phyloP scores from a whole-genome alignment of 805 yeast species.

The Cyberlindnera bimundalis region DNA sequence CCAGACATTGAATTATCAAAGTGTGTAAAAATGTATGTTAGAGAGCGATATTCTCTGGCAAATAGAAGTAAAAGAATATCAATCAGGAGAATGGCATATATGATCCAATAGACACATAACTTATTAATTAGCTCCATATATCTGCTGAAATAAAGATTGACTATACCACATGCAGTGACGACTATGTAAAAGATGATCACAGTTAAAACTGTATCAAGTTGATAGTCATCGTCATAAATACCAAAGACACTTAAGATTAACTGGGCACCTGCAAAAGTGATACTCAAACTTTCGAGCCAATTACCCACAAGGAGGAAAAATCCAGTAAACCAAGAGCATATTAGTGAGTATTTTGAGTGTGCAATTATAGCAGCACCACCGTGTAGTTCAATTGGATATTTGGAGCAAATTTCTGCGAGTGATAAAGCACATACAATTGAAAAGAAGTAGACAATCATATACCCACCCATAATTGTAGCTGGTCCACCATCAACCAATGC shows the following conservation, averaged over 20 bases:
- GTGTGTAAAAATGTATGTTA: conserved; percentile 55
- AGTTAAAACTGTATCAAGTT: conserved; percentile 53
- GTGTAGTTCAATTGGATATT: conserved; percentile 74
- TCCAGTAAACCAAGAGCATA: conserved; percentile 74
- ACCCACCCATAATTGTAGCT: conserved; percentile 72
- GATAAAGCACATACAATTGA: conserved; percentile 65
- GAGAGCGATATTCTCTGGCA: conserved; percentile 55
- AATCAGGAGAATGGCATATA: conserved; percentile 64
- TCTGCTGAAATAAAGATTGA: conserved; percentile 58
- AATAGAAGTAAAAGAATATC: conserved; percentile 58
- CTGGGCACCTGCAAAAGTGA: conserved; percentile 74
- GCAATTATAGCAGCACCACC: conserved; percentile 74
- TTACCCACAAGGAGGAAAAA: conserved; percentile 73
- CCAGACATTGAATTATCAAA: conserved; percentile 75
- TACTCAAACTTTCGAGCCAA: conserved; percentile 73
- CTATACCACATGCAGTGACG: conserved; percentile 55
- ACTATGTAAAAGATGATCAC: conserved; percentile 54
- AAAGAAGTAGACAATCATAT: conserved; percentile 61
- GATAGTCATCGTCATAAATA: conserved; percentile 53
- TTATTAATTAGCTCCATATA: conserved; percentile 62
- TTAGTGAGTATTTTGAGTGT: conserved; percentile 49
- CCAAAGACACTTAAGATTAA: conserved; percentile 66
- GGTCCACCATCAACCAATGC: conserved; percentile 76
- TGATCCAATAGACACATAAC: conserved; percentile 71
- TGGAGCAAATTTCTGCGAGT: conserved; percentile 72